These are phyloP conservation scores for Fusarium sp. DNA, from an alignment of 2,329 filamentous ascomycete genomes.

Conservation along the genomic window DNA sequence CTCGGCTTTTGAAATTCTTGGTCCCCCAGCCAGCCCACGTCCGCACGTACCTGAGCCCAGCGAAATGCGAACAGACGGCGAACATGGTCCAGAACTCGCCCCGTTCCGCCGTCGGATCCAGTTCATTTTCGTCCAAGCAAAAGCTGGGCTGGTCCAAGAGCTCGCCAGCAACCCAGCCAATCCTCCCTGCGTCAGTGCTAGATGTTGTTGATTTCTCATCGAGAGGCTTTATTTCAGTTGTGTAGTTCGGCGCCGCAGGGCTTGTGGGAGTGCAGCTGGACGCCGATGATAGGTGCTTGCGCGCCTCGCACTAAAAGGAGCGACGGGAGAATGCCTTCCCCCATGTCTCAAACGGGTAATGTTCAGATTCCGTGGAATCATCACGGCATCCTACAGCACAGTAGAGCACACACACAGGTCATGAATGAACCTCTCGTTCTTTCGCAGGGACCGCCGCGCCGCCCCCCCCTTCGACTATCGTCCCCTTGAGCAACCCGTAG, in stretches of 20 bases:
- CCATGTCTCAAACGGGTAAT: conserved; percentile 18
- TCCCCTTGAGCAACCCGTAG: conserved; percentile 9
- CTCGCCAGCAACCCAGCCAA: conserved; percentile 14
- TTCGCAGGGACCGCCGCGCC: not conserved
- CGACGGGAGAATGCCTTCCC: not conserved
- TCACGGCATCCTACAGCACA: not conserved
- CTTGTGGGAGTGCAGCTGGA: conserved; percentile 14
- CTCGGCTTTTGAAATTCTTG: not conserved
- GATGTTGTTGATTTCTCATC: not conserved
- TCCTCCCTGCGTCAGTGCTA: not conserved
- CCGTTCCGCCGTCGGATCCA: conserved; percentile 16
- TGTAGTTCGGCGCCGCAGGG: conserved; percentile 8
- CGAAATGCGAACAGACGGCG: not conserved
- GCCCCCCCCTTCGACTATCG: not conserved
- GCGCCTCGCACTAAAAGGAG: conserved; percentile 6
- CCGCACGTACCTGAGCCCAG: not conserved
- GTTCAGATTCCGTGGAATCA: conserved; percentile 10
- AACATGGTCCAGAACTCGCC: conserved; percentile 7
- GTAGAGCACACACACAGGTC: not conserved
- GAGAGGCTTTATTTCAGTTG: conserved; percentile 20
- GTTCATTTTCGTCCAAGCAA: conserved; percentile 15
- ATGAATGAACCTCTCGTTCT: not conserved
- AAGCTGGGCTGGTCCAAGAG: not conserved
- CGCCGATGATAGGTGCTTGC: conserved; percentile 19
- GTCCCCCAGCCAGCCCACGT: not conserved